Percentiles rank a stretch among this genome's conserved stretches.
Conservation (phyloP, 208 protist genomes). For the Leishmania arabica region DNA sequence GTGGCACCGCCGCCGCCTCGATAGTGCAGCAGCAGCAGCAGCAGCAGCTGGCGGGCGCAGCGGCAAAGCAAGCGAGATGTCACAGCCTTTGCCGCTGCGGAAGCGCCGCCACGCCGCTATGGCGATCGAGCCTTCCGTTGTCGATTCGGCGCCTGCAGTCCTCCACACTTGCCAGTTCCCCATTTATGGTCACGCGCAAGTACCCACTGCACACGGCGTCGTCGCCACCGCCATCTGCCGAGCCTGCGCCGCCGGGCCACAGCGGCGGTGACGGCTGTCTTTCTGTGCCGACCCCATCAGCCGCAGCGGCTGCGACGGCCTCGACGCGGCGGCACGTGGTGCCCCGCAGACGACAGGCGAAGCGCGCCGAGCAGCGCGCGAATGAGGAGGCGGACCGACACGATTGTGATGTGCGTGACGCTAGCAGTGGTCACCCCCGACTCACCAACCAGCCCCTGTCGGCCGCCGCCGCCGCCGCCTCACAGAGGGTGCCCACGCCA, state of each 20-base stretch:
- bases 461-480: not conserved
- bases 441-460: not conserved
- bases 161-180: not conserved
- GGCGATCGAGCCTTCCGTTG: not conserved
- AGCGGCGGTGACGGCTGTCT: not conserved
- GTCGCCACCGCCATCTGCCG: not conserved
- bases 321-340: not conserved
- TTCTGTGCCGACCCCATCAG: not conserved
- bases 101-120: not conserved
- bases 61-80: not conserved
- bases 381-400: too few species aligned
- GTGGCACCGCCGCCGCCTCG: not conserved
- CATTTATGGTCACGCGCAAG: not conserved
- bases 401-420: not conserved
- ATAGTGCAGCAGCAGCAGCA: not conserved
- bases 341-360: not conserved
- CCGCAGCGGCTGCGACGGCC: not conserved
- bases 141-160: not conserved
- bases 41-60: not conserved
- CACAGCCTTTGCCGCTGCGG: not conserved
- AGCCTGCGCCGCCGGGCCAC: not conserved
- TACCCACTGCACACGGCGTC: not conserved
- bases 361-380: not conserved
- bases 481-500: not conserved
- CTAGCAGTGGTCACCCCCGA: not conserved